Conservation (phyloP, 805 yeast species). For the Ogataea thermomethanolica region DNA sequence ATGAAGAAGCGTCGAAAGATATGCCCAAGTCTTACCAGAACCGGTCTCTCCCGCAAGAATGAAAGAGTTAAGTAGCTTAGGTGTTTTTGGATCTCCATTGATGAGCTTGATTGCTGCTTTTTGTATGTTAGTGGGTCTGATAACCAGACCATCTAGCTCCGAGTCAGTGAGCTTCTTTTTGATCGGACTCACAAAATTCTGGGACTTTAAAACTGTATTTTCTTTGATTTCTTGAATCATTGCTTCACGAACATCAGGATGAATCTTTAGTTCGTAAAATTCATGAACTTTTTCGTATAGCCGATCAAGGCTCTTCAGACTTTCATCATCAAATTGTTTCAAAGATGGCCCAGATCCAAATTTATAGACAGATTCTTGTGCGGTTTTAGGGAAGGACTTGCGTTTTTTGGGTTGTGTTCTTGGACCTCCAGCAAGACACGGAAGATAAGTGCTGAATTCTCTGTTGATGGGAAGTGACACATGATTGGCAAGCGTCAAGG, state of each 20-base stretch:
- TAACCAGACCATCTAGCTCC: constrained; percentile 35
- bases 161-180: constrained; percentile 32
- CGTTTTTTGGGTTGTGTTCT: too few species aligned
- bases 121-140: constrained; percentile 79
- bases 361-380: constrained; percentile 20
- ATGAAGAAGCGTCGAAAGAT: constrained; percentile 71
- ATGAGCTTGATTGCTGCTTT: constrained; percentile 64
- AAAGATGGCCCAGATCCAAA: constrained; percentile 51
- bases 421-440: too few species aligned
- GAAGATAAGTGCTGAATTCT: too few species aligned
- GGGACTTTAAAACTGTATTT: constrained; percentile 40
- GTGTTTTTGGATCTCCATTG: constrained; percentile 36
- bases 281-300: constrained; percentile 50
- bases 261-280: constrained; percentile 64
- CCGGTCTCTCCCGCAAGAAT: constrained; percentile 96
- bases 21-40: constrained; percentile 94
- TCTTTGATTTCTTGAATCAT: constrained; percentile 50
- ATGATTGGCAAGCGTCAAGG: too few species aligned
- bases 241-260: constrained; percentile 63
- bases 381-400: background rate
- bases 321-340: constrained; percentile 36
- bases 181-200: constrained; percentile 28
- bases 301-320: constrained; percentile 35
- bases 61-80: constrained; percentile 50
- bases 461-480: too few species aligned